Percentiles rank a stretch among this genome's conserved stretches.
Evolutionary conservation across 2,329 filamentous ascomycete species (phyloP).

Genomic region (Pseudogymnoascus sp.): DNA sequence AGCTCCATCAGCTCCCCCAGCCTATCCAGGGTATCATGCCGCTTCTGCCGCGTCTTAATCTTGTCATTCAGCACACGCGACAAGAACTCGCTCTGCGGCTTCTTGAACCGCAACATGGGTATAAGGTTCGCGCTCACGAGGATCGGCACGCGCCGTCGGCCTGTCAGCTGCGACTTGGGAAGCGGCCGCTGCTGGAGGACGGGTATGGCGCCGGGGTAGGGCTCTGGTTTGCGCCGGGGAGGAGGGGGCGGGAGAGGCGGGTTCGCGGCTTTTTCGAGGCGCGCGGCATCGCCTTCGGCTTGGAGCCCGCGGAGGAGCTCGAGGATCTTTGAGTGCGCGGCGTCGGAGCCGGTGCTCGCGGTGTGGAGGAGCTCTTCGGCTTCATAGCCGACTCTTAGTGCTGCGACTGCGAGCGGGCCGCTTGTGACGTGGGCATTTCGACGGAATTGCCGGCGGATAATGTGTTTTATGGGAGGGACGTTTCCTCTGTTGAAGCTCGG

Average conservation of each 20-base stretch:
- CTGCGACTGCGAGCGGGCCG: constrained; percentile 48
- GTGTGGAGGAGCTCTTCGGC: constrained; percentile 22
- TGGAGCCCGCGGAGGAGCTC: constrained; percentile 4
- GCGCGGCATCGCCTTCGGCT: neutral
- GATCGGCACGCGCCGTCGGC: constrained; percentile 49
- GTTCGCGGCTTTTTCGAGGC: constrained; percentile 33
- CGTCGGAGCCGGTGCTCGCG: constrained; percentile 18
- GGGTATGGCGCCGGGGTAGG: constrained; percentile 30
- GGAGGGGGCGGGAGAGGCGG: constrained; percentile 24
- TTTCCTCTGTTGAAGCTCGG: constrained; percentile 31
- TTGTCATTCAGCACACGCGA: constrained; percentile 49
- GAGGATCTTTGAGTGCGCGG: constrained; percentile 18
- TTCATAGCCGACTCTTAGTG: constrained; percentile 61
- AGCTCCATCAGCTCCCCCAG: constrained; percentile 29
- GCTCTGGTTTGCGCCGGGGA: constrained; percentile 14
- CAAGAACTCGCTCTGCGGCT: constrained; percentile 54
- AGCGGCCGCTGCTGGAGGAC: constrained; percentile 43
- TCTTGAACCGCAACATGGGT: constrained; percentile 58
- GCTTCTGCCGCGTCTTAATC: constrained; percentile 34
- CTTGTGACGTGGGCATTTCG: constrained; percentile 51
- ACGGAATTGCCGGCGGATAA: constrained; percentile 54
- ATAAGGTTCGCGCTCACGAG: constrained; percentile 46
- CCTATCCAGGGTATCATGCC: constrained; percentile 31
- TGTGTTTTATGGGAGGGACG: constrained; percentile 42
- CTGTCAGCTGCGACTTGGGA: constrained; percentile 40